Evolutionary conservation across 495 filamentous ascomycete species (phyloP).

Genomic region (Cudoniella acicularis): DNA sequence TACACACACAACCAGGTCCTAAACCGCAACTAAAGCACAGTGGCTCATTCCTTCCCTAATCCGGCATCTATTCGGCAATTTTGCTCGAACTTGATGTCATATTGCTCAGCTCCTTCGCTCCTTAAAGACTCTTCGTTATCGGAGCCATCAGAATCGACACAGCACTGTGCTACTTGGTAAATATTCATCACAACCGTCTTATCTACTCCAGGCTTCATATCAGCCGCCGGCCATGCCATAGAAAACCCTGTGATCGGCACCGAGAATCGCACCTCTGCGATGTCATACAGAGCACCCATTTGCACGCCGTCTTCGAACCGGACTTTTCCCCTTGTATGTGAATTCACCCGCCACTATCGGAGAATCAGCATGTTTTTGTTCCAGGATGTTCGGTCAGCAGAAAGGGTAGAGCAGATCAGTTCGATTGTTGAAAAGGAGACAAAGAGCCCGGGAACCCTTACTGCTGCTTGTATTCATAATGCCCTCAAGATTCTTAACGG

Average conservation of each 20-base stretch:
- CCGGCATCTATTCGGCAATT: not conserved
- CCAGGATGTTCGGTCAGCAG: too few relatives aligned
- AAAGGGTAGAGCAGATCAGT: too few relatives aligned
- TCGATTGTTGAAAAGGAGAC: too few relatives aligned
- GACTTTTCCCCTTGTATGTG: too few relatives aligned
- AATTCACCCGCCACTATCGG: too few relatives aligned
- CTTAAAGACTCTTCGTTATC: not conserved
- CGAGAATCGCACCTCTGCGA: not conserved
- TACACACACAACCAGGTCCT: not conserved
- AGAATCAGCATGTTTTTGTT: too few relatives aligned
- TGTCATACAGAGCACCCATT: constrained; percentile 10
- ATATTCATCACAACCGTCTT: not conserved
- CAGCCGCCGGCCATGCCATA: not conserved
- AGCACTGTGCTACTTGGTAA: not conserved
- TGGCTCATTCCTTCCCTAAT: not conserved
- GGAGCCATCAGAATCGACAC: not conserved
- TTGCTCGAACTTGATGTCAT: not conserved
- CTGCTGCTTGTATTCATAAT: too few relatives aligned
- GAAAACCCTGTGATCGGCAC: constrained; percentile 1
- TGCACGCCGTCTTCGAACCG: too few relatives aligned
- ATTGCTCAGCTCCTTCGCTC: not conserved
- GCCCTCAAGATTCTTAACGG: not conserved
- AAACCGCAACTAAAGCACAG: not conserved
- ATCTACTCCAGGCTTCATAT: not conserved
- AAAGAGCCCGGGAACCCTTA: too few relatives aligned